Conservation (phyloP, 805 yeast genomes). For the Vanderwaltozyma yarrowii region DNA sequence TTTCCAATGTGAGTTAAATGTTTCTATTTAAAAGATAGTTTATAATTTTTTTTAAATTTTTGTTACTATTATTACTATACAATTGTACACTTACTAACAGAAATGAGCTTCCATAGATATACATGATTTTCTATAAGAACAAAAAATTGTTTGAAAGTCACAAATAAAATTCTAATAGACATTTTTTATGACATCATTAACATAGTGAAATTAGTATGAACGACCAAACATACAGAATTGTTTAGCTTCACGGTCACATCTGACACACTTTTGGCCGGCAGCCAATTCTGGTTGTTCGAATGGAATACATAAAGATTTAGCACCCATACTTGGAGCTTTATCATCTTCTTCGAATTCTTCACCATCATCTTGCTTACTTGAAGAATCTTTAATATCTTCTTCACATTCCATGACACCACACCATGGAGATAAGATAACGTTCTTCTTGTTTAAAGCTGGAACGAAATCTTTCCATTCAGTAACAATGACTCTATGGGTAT, state of each 20-base stretch:
- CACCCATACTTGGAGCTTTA: conserved; percentile 98
- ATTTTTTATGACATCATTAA: no score
- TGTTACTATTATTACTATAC: no score
- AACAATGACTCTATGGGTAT: conserved; percentile 72
- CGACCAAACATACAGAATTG: conserved; percentile 95
- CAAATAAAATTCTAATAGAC: background rate
- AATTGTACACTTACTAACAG: no score
- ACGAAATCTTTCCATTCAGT: conserved; percentile 87
- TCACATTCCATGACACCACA: conserved; percentile 93
- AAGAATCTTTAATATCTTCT: conserved; percentile 89
- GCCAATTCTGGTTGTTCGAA: conserved; percentile 79
- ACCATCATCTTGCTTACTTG: conserved; percentile 65
- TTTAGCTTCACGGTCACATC: conserved; percentile 66
- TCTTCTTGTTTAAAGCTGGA: conserved; percentile 83
- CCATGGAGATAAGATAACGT: conserved; percentile 92
- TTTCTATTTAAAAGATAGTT: no score
- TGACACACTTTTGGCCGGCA: conserved; percentile 76
- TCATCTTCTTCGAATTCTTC: conserved; percentile 88
- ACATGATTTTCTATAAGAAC: no score
- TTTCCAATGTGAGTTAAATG: no score
- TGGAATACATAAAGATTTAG: conserved; percentile 96
- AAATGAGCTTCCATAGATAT: no score
- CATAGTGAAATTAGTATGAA: conserved; percentile 60
- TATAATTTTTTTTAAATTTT: no score
- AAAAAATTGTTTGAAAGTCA: background rate